A percentile compares a stretch with the other conserved stretches of the same genome.
Evolutionary conservation across 257 asterid species (phyloP).

Genomic region (Galeopsis tetrahit): DNA sequence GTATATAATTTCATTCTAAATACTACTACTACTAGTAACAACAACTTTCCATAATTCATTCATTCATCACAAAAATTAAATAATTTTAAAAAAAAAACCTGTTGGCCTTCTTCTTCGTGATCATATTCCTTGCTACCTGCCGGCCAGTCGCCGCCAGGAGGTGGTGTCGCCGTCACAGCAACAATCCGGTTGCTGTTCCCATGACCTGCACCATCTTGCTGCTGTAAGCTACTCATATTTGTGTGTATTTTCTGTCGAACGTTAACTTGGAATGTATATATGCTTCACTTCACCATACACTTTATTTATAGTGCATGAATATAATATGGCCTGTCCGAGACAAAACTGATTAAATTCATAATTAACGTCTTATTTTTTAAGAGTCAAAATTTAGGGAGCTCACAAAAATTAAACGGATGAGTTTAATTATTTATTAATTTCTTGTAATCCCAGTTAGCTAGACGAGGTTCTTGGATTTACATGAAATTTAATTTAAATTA

Average conservation of each 20-base stretch:
- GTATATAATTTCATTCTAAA: constrained; percentile 3
- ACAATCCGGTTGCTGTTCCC: constrained; percentile 50
- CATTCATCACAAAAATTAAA: neutral
- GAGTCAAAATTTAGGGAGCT: neutral
- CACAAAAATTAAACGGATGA: neutral
- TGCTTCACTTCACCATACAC: neutral
- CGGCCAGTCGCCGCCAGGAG: constrained; percentile 17
- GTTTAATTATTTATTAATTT: neutral
- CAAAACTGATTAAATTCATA: neutral
- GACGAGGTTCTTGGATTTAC: constrained; percentile 28
- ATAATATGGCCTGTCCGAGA: constrained; percentile 22
- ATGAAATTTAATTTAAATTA: neutral
- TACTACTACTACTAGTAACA: no score
- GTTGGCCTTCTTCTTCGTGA: constrained; percentile 31
- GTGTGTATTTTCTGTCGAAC: neutral
- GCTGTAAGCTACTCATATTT: constrained; percentile 54
- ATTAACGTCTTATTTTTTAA: neutral
- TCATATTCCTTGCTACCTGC: constrained; percentile 25
- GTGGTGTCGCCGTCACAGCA: constrained; percentile 48
- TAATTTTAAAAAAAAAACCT: constrained; percentile 18
- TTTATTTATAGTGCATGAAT: constrained; percentile 37
- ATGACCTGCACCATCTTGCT: constrained; percentile 35
- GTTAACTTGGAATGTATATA: neutral
- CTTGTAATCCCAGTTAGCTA: neutral
- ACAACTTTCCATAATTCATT: neutral